Percentiles rank a stretch among this genome's conserved stretches.
phyloP scores from a whole-genome alignment of 1,139 yeast species.

The Candida frijolesensis region DNA sequence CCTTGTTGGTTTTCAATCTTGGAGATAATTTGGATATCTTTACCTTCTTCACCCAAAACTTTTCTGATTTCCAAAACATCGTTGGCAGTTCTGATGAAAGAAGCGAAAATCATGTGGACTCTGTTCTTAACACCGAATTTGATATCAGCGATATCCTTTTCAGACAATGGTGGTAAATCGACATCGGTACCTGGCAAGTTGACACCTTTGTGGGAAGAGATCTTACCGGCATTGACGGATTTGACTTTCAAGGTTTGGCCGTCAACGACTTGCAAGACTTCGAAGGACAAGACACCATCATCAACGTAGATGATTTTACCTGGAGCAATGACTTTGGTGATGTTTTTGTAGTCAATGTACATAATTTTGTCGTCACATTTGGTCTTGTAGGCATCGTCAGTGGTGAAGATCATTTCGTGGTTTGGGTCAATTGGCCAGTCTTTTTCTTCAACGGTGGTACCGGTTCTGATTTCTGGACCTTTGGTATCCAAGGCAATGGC shows the following conservation, averaged over 20 bases:
- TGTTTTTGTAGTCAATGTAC: constrained; percentile 94
- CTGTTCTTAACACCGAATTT: constrained; percentile 94
- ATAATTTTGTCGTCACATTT: constrained; percentile 75
- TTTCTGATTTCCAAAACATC: constrained; percentile 90
- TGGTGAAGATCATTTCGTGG: constrained; percentile 92
- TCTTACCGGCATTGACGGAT: constrained; percentile 92
- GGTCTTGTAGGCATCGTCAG: constrained; percentile 78
- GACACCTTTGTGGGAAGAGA: constrained; percentile 98
- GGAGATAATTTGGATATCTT: constrained; percentile 91
- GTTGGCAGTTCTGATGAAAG: constrained; percentile 92
- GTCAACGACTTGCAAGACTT: constrained; percentile 82
- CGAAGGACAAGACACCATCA: constrained; percentile 96
- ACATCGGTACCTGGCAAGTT: constrained; percentile 99
- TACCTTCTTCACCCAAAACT: constrained; percentile 96
- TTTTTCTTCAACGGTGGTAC: constrained; percentile 76
- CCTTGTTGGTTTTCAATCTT: constrained; percentile 99
- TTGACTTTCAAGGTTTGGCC: constrained; percentile 78
- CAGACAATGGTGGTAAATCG: constrained; percentile 96
- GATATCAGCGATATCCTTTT: constrained; percentile 91
- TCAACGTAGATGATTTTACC: constrained; percentile 94
- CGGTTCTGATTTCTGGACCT: constrained; percentile 99
- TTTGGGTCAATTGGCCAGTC: constrained; percentile 84
- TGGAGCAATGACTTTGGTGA: constrained; percentile 84
- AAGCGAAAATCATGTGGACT: constrained; percentile 98
- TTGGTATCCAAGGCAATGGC: constrained; percentile 98